These are phyloP conservation scores for Candida manassasensis DNA, from an alignment of 805 yeast species.

Conservation along the genomic window DNA sequence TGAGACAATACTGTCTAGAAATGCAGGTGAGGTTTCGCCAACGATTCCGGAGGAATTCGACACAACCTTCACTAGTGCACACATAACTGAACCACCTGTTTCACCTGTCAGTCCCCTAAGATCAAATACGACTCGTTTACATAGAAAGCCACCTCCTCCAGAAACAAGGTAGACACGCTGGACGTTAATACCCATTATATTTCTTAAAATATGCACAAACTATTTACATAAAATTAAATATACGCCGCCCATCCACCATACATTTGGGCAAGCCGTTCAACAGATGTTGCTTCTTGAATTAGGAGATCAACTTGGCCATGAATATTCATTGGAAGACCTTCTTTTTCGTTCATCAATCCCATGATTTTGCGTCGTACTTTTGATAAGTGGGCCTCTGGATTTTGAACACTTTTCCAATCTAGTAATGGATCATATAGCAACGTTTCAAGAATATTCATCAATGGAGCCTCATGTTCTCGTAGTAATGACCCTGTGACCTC, in stretches of 20 bases:
- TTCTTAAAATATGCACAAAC: too few species aligned
- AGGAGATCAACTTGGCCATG: constrained; percentile 90
- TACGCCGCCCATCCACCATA: constrained; percentile 82
- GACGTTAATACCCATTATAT: too few species aligned
- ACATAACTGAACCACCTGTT: constrained; percentile 10
- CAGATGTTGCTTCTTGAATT: constrained; percentile 74
- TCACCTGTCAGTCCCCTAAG: neutral
- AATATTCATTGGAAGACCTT: constrained; percentile 82
- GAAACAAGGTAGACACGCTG: too few species aligned
- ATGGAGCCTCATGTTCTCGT: constrained; percentile 72
- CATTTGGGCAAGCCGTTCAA: constrained; percentile 74
- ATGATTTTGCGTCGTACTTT: constrained; percentile 74
- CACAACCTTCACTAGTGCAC: neutral
- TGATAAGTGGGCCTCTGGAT: constrained; percentile 65
- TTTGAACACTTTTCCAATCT: constrained; percentile 57
- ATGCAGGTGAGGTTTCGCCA: neutral
- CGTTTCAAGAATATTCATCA: constrained; percentile 89
- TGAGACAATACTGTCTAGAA: neutral
- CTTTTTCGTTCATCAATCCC: constrained; percentile 73
- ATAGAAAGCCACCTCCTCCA: constrained; percentile 1
- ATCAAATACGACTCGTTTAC: neutral
- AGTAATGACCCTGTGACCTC: constrained; percentile 76
- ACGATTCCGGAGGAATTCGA: neutral
- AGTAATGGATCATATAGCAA: constrained; percentile 89
- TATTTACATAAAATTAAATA: constrained; percentile 12